These are phyloP conservation scores for Murraya paniculata DNA, from an alignment of 345 rosid species.

Conservation along the genomic window DNA sequence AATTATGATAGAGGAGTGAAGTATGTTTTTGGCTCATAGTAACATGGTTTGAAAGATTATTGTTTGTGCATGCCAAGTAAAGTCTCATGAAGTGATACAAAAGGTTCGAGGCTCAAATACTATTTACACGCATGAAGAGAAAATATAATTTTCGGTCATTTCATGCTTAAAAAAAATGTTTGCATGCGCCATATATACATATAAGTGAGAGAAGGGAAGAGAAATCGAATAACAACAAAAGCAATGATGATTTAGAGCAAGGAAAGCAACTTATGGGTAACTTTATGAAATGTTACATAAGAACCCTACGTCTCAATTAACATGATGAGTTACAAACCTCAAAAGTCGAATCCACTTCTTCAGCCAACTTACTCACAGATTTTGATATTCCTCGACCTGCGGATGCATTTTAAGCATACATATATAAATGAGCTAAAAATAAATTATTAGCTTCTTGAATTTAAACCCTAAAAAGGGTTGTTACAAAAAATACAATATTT, in stretches of 20 bases:
- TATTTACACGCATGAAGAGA: too few species aligned
- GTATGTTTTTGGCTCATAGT: neutral
- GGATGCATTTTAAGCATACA: neutral
- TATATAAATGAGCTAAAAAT: neutral
- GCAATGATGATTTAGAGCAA: neutral
- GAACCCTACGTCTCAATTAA: neutral
- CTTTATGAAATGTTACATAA: neutral
- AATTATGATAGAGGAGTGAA: neutral
- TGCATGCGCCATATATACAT: neutral
- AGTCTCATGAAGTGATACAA: too few species aligned
- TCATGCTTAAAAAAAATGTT: too few species aligned
- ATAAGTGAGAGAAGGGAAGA: neutral
- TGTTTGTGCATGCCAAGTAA: neutral
- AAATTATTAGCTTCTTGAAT: neutral
- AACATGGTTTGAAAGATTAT: too few species aligned
- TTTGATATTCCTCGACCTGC: slow-evolving; percentile 47
- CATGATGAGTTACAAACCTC: slow-evolving; percentile 30
- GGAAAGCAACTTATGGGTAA: neutral
- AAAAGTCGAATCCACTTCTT: slow-evolving; percentile 22
- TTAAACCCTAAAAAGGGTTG: neutral
- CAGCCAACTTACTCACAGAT: slow-evolving; percentile 17
- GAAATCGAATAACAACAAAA: neutral
- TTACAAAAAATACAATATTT: too few species aligned
- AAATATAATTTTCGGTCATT: too few species aligned
- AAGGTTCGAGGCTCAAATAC: too few species aligned